Evolutionary conservation across 1,139 yeast species (phyloP).

Genomic region (Wickerhamomyces sp.): DNA sequence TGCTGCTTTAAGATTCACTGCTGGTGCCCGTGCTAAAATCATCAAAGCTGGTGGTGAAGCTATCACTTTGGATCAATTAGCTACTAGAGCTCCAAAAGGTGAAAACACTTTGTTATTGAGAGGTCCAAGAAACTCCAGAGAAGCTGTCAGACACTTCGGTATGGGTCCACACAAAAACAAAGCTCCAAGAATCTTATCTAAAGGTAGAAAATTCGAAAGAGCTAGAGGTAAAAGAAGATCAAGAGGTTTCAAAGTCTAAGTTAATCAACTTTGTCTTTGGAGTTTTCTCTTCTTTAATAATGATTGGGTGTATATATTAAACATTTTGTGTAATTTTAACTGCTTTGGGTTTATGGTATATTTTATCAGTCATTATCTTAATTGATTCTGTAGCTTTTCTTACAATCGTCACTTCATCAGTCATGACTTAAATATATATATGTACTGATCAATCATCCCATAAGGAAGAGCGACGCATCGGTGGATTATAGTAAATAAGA

Average conservation of each 20-base stretch:
- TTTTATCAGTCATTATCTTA: slow-evolving; percentile 12
- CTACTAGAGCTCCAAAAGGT: slow-evolving; percentile 99
- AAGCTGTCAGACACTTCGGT: slow-evolving; percentile 99
- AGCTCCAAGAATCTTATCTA: slow-evolving; percentile 97
- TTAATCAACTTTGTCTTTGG: slow-evolving; percentile 22
- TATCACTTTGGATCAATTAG: slow-evolving; percentile 98
- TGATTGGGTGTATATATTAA: slow-evolving; percentile 19
- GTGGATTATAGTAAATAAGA: slow-evolving; percentile 3
- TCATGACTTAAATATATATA: background rate
- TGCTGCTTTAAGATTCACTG: slow-evolving; percentile 99
- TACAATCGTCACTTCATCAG: background rate
- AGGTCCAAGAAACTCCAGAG: slow-evolving; percentile 99
- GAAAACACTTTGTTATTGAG: slow-evolving; percentile 96
- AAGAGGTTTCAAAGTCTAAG: slow-evolving; percentile 99
- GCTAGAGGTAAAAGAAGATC: slow-evolving; percentile 99
- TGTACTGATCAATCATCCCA: slow-evolving; percentile 8
- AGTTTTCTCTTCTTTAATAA: slow-evolving; percentile 8
- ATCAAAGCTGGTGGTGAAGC: slow-evolving; percentile 99
- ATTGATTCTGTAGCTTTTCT: slow-evolving; percentile 4
- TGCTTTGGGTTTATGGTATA: slow-evolving; percentile 15
- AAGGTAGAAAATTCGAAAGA: slow-evolving; percentile 99
- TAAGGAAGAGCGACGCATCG: slow-evolving; percentile 5
- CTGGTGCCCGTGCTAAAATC: slow-evolving; percentile 97
- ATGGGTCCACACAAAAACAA: slow-evolving; percentile 99
- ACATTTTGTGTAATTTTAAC: slow-evolving; percentile 16